Base-by-base conservation (phyloP, 2,329 filamentous ascomycete genomes). In the Colletotrichum lentis region DNA sequence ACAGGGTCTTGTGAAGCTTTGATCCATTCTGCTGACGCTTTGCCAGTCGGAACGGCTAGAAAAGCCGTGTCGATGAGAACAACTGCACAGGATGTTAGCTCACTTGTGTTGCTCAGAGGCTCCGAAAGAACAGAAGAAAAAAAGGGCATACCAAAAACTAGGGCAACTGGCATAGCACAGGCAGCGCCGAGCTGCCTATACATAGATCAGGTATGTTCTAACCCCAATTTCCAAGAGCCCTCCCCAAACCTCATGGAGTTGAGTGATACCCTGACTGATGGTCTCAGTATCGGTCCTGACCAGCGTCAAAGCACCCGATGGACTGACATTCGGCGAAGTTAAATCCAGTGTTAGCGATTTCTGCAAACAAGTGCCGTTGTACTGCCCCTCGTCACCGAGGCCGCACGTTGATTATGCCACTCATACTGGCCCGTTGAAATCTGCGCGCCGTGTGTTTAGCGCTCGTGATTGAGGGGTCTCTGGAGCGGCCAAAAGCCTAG, bases 1-100 rank as follows among this genome's bases (percentile, higher is more conserved):
- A 86, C 81, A 3, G 84, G 80, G 31, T 76, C 76, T 71, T 86
- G 79, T 18, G 85, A 83, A 11, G 83, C 83, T 53, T 81, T 77
- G 41, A 86, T 77, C 84, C 84, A 86, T 18, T 75, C 71, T 6
- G 78, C 79, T 64, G 85, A 83, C n/a, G 72, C 71, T 24, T 58
- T 69, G n/a, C 72, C 73, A 0, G 69, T 72, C 0, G 71, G 73
- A 27, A 70, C 46, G 3, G 73, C 73, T 3, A 74, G 49, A 39
- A 73, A 57, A 72, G 80, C 47, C 73, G 77, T 62, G 76, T 68
- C n/a, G 77, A 74, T 20, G 76, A 80, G 52, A 74, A 77, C 76
- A 14, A 72, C 66, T 69, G 46, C 55, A 35, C 1, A 20, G 71
- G 80, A 12, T 18, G 2, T 71, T 1, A 83, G 73, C 5, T 16